Evolutionary conservation across 768 basidiomycete genomes (phyloP).

Genomic region (Suillus subalutaceus): DNA sequence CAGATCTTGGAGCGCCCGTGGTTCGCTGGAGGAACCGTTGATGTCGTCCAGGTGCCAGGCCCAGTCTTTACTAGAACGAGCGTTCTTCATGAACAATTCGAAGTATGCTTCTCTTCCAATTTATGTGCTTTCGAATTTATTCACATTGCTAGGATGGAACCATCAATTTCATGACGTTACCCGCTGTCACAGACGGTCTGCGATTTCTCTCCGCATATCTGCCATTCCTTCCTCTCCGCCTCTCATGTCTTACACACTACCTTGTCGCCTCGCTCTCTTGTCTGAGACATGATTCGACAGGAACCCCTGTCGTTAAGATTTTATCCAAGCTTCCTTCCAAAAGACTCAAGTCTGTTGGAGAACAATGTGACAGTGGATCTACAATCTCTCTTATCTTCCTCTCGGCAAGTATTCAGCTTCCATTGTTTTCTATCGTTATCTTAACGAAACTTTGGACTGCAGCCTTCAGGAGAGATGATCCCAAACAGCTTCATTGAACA

Average conservation of each 20-base stretch:
- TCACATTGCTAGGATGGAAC: conserved; percentile 69
- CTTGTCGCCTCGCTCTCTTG: conserved; percentile 56
- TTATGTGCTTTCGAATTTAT: conserved; percentile 4
- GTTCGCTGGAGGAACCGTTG: conserved; percentile 85
- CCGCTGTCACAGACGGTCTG: conserved; percentile 79
- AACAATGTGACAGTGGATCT: conserved; percentile 68
- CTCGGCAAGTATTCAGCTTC: conserved; percentile 47
- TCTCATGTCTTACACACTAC: conserved; percentile 69
- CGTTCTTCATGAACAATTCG: conserved; percentile 73
- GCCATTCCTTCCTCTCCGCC: conserved; percentile 76
- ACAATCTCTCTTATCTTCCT: conserved; percentile 65
- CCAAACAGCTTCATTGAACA: conserved; percentile 77
- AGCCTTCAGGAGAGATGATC: conserved; percentile 70
- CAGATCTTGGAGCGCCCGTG: conserved; percentile 67
- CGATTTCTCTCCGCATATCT: conserved; percentile 78
- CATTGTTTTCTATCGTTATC: neutral
- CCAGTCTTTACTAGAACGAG: conserved; percentile 60
- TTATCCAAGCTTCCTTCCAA: conserved; percentile 63
- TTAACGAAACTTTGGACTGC: conserved; percentile 1
- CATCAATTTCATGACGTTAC: conserved; percentile 77
- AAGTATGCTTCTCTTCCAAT: conserved; percentile 47
- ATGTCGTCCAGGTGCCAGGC: conserved; percentile 84
- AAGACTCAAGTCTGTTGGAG: conserved; percentile 58
- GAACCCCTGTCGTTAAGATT: conserved; percentile 64
- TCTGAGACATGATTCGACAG: conserved; percentile 64